These are phyloP conservation scores for Metarhizium guizhouense DNA, from an alignment of 2,329 filamentous ascomycete species.

Conservation along the genomic window DNA sequence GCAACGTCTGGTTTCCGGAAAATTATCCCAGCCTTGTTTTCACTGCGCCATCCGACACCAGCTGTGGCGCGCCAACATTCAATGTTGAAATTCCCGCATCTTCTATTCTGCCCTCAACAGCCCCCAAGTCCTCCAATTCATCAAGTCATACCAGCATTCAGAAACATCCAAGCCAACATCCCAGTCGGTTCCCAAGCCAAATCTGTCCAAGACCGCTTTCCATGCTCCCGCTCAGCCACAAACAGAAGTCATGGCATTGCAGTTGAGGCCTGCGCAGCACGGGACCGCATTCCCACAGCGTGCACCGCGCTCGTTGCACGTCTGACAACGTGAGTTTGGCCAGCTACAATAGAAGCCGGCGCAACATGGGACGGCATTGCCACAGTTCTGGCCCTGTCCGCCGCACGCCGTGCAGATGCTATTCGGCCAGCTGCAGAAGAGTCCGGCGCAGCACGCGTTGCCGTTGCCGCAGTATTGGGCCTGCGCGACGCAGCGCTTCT, in stretches of 20 bases:
- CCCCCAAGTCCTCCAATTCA: too few species aligned
- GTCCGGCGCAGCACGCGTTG: background rate
- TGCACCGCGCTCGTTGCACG: background rate
- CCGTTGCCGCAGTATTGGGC: conserved; percentile 1
- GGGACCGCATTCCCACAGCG: conserved; percentile 2
- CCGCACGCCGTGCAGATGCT: background rate
- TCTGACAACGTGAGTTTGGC: background rate
- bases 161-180: too few species aligned
- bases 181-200: too few species aligned
- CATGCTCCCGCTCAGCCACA: background rate
- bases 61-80: too few species aligned
- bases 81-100: too few species aligned
- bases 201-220: background rate
- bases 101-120: too few species aligned
- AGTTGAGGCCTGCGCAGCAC: background rate
- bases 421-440: conserved; percentile 3
- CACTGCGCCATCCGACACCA: too few species aligned
- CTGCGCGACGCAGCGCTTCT: background rate
- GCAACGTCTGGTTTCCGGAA: too few species aligned
- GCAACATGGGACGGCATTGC: conserved; percentile 2
- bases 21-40: too few species aligned
- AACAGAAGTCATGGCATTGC: background rate
- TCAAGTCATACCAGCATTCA: too few species aligned
- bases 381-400: background rate
- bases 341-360: background rate